phyloP scores from a whole-genome alignment of 352 stramenopile species.

The Phytophthora fragariae region DNA sequence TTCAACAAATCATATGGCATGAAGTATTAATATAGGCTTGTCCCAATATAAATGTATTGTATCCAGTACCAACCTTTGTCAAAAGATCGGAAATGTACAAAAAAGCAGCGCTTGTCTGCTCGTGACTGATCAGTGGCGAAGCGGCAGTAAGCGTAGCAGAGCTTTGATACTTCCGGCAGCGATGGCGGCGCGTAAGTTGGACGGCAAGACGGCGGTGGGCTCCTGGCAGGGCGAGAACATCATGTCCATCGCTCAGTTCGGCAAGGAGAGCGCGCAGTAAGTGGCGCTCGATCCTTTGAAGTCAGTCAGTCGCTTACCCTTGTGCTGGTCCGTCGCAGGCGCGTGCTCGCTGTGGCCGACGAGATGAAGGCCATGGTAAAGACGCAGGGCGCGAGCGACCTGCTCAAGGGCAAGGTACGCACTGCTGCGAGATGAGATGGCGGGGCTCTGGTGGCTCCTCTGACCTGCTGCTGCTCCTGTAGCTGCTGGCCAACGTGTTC shows the following conservation, averaged over 20 bases:
- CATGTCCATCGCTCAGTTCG: slow-evolving; percentile 83
- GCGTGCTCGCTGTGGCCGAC: slow-evolving; percentile 76
- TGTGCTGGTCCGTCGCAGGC: slow-evolving; percentile 40
- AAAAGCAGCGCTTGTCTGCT: neutral
- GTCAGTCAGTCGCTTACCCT: slow-evolving; percentile 3
- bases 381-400: slow-evolving; percentile 67
- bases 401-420: slow-evolving; percentile 85
- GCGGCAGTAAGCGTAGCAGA: neutral
- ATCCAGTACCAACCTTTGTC: no score
- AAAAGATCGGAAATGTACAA: neutral
- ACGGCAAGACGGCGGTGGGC: slow-evolving; percentile 63
- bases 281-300: slow-evolving; percentile 4
- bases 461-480: slow-evolving; percentile 11
- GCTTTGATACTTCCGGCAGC: neutral
- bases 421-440: neutral
- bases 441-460: neutral
- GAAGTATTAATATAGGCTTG: no score
- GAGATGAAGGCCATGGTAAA: slow-evolving; percentile 89
- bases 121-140: slow-evolving; percentile 19
- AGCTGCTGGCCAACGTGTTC: slow-evolving; percentile 97
- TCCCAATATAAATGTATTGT: no score
- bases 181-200: slow-evolving; percentile 47
- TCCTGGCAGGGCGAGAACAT: slow-evolving; percentile 80
- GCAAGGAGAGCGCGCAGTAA: slow-evolving; percentile 75
- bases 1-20: no score